Evolutionary conservation across 768 basidiomycete genomes (phyloP).

Genomic region (Tylopilus felleus): DNA sequence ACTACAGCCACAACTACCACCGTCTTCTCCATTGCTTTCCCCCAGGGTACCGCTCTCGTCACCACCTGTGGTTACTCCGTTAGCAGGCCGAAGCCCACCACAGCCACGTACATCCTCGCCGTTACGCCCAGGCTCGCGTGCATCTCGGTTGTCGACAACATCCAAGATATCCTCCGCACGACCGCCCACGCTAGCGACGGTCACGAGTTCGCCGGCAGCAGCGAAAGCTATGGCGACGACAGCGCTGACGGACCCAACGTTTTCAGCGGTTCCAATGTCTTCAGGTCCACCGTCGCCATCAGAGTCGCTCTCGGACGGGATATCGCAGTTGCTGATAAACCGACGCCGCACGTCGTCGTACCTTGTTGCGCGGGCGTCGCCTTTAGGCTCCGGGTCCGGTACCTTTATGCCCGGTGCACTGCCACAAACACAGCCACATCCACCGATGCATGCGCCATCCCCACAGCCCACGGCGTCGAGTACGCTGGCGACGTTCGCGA

Average conservation of each 20-base stretch:
- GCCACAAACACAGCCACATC: neutral
- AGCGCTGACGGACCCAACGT: constrained; percentile 55
- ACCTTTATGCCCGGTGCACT: constrained; percentile 1
- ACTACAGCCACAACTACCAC: constrained; percentile 36
- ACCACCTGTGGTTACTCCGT: constrained; percentile 16
- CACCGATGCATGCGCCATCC: constrained; percentile 2
- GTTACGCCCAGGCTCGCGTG: constrained; percentile 67
- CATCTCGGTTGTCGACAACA: constrained; percentile 64
- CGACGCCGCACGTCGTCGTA: constrained; percentile 62
- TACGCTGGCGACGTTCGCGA: constrained; percentile 56
- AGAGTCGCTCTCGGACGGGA: constrained; percentile 59
- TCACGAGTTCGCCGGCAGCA: constrained; percentile 37
- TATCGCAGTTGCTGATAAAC: constrained; percentile 42
- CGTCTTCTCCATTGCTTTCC: constrained; percentile 14
- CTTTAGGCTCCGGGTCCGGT: constrained; percentile 32
- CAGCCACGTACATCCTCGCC: constrained; percentile 46
- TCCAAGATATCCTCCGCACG: constrained; percentile 67
- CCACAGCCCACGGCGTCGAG: constrained; percentile 44
- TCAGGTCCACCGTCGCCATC: constrained; percentile 54
- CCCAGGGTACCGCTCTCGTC: constrained; percentile 1
- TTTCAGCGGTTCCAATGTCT: constrained; percentile 43
- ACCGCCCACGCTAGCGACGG: constrained; percentile 55
- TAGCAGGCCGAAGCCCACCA: constrained; percentile 35
- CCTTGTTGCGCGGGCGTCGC: constrained; percentile 50
- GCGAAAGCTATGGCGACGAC: constrained; percentile 67